These are phyloP conservation scores for Trametopsis cervina DNA, from an alignment of 768 basidiomycete genomes.

Conservation along the genomic window DNA sequence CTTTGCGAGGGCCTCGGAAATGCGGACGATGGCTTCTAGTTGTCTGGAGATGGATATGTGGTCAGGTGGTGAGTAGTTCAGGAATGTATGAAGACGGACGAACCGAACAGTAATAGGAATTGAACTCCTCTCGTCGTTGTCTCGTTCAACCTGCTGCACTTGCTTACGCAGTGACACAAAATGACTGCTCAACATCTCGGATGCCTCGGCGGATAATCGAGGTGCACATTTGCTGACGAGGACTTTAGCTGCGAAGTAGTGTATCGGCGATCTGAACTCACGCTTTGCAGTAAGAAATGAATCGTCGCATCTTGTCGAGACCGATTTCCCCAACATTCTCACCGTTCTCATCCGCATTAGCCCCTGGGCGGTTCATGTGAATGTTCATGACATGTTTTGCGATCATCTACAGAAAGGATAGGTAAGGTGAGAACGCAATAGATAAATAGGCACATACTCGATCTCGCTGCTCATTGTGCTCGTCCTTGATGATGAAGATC, in stretches of 20 bases:
- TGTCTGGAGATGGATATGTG: slow-evolving; percentile 40
- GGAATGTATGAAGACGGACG: slow-evolving; percentile 1
- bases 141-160: slow-evolving; percentile 91
- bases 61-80: slow-evolving; percentile 1
- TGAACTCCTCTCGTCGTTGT: slow-evolving; percentile 95
- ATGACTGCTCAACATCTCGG: slow-evolving; percentile 94
- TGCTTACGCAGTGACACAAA: slow-evolving; percentile 91
- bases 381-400: slow-evolving; percentile 98
- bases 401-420: slow-evolving; percentile 56
- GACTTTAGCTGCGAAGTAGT: too few relatives aligned
- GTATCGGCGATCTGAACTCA: slow-evolving; percentile 33
- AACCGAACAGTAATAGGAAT: slow-evolving; percentile 98
- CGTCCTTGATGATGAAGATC: slow-evolving; percentile 99
- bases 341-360: slow-evolving; percentile 49
- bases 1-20: slow-evolving; percentile 95
- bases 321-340: slow-evolving; percentile 84
- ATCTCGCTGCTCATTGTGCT: slow-evolving; percentile 92
- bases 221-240: slow-evolving; percentile 96
- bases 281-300: slow-evolving; percentile 95
- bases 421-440: neutral
- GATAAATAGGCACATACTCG: slow-evolving; percentile 49
- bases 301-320: slow-evolving; percentile 97
- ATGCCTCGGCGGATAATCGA: slow-evolving; percentile 85
- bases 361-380: slow-evolving; percentile 89
- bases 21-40: slow-evolving; percentile 97